phyloP scores from a whole-genome alignment of 202 grass and related monocot species.

The Eragrostis tef region DNA sequence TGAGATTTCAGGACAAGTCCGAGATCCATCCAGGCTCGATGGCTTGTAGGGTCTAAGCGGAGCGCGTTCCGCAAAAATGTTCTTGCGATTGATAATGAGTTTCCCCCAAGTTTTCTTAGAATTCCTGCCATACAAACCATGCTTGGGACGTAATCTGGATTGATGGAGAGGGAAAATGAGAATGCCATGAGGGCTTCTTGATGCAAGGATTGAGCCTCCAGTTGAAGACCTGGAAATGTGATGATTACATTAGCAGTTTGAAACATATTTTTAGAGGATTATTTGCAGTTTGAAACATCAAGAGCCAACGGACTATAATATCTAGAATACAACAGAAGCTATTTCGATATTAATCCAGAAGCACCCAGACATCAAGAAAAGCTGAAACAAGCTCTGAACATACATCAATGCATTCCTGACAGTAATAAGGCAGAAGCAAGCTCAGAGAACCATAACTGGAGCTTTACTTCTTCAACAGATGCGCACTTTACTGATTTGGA shows the following conservation, averaged over 20 bases:
- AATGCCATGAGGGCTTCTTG: slow-evolving; percentile 74
- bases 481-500: too few species aligned
- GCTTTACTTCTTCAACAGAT: too few species aligned
- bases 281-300: slow-evolving; percentile 20
- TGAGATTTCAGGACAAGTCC: slow-evolving; percentile 74
- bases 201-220: slow-evolving; percentile 79
- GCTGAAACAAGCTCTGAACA: too few species aligned
- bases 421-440: too few species aligned
- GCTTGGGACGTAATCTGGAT: slow-evolving; percentile 81
- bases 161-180: slow-evolving; percentile 71
- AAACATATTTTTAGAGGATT: not conserved
- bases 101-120: slow-evolving; percentile 66
- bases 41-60: slow-evolving; percentile 68
- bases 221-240: slow-evolving; percentile 63
- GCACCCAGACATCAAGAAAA: too few species aligned
- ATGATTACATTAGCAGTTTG: slow-evolving; percentile 18
- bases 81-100: slow-evolving; percentile 62
- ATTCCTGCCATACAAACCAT: slow-evolving; percentile 85
- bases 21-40: slow-evolving; percentile 81
- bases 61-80: slow-evolving; percentile 73
- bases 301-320: slow-evolving; percentile 3
- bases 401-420: too few species aligned
- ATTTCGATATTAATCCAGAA: not conserved
- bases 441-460: too few species aligned
- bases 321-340: not conserved